Evolutionary conservation across 1,284 basidiomycete species (phyloP).

Genomic region (Boletus sp.): DNA sequence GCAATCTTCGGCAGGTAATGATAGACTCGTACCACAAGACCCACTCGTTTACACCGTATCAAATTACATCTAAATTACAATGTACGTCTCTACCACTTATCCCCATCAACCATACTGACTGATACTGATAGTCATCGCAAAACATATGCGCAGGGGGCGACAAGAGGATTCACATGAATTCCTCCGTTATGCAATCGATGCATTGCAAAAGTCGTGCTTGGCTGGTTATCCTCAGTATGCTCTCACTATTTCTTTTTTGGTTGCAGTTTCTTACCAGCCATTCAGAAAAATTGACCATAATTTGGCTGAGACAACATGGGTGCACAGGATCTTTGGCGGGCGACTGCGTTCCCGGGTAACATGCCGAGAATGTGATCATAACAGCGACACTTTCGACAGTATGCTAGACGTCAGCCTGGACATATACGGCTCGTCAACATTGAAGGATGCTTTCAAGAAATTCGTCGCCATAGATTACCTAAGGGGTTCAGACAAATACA

Average conservation of each 20-base stretch:
- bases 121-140: conserved; percentile 72
- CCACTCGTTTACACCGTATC: conserved; percentile 54
- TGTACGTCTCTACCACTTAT: conserved; percentile 42
- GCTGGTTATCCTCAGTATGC: conserved; percentile 68
- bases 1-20: conserved; percentile 58
- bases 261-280: conserved; percentile 9
- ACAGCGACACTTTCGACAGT: conserved; percentile 95
- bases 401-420: conserved; percentile 93
- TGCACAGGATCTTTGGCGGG: conserved; percentile 93
- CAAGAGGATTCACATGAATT: conserved; percentile 99
- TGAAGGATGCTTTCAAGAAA: conserved; percentile 77
- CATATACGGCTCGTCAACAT: conserved; percentile 59
- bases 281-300: conserved; percentile 74
- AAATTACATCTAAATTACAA: conserved; percentile 64
- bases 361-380: conserved; percentile 80
- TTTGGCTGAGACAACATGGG: conserved; percentile 87
- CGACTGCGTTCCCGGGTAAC: conserved; percentile 88
- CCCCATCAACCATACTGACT: conserved; percentile 11
- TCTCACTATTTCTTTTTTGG: conserved; percentile 5
- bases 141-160: conserved; percentile 83
- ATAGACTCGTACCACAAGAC: conserved; percentile 44
- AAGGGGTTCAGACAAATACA: conserved; percentile 93
- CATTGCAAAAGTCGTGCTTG: conserved; percentile 82
- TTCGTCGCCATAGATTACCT: conserved; percentile 84
- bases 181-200: conserved; percentile 91